These are phyloP conservation scores for Cyanophora paradoxa DNA, from an alignment of 78 protist species.

Conservation along the genomic window DNA sequence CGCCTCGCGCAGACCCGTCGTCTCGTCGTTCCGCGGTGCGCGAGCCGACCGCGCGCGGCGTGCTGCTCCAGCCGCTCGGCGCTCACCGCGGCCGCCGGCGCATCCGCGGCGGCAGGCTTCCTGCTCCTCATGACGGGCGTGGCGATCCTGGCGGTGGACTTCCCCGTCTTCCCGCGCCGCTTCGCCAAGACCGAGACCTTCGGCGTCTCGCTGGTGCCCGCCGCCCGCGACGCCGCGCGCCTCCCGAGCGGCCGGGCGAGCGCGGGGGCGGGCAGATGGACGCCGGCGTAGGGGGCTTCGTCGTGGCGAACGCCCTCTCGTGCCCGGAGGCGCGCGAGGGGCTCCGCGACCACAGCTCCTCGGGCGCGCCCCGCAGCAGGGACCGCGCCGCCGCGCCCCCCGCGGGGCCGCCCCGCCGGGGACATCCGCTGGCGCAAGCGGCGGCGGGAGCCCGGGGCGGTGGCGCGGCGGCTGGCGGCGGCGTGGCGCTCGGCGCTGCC, in stretches of 20 bases:
- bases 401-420: not conserved
- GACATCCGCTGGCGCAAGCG: not conserved
- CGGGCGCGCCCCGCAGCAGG: not conserved
- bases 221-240: constrained; percentile 42
- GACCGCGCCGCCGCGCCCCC: not conserved
- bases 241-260: not conserved
- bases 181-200: constrained; percentile 74
- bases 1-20: too few species aligned
- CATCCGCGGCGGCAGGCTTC: not conserved
- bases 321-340: not conserved
- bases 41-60: too few species aligned
- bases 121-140: constrained; percentile 3
- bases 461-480: too few species aligned
- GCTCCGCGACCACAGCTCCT: not conserved
- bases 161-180: constrained; percentile 65
- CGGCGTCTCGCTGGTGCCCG: constrained; percentile 77
- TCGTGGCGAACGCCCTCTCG: not conserved
- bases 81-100: not conserved
- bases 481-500: too few species aligned
- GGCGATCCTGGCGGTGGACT: constrained; percentile 58
- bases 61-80: not conserved
- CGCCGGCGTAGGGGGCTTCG: constrained; percentile 53
- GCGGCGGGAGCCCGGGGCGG: too few species aligned
- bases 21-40: too few species aligned
- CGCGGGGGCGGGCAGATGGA: constrained; percentile 57